These are phyloP conservation scores for Camillea tinctor DNA, from an alignment of 2,329 filamentous ascomycete genomes.

Conservation along the genomic window DNA sequence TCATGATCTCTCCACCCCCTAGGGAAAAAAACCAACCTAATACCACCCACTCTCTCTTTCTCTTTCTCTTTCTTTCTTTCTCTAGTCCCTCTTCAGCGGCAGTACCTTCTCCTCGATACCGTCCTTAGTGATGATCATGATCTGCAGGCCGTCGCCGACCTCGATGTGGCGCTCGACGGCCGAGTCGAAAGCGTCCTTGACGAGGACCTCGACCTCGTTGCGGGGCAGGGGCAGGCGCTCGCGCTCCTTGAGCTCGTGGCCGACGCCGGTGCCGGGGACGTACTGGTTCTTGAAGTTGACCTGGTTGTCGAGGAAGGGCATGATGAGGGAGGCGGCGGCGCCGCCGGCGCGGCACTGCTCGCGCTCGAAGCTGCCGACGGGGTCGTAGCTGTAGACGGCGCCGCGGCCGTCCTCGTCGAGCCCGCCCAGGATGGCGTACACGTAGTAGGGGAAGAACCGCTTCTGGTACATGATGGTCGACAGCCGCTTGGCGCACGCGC, in stretches of 20 bases:
- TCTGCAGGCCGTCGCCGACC: conserved; percentile 93
- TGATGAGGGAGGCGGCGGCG: conserved; percentile 90
- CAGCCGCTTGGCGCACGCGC: conserved; percentile 90
- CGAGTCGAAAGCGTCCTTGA: conserved; percentile 97
- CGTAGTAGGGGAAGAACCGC: conserved; percentile 99
- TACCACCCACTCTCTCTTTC: too few relatives aligned
- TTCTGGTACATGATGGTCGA: conserved; percentile 96
- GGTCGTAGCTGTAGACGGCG: conserved; percentile 95
- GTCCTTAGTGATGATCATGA: conserved; percentile 85
- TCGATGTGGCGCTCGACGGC: conserved; percentile 99
- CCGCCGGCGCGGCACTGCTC: conserved; percentile 95
- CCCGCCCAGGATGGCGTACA: conserved; percentile 88
- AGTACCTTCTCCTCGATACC: conserved; percentile 85
- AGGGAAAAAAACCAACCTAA: conserved; percentile 1
- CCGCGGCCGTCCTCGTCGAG: conserved; percentile 93
- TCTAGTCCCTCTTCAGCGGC: conserved; percentile 86
- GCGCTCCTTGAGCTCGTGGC: conserved; percentile 75
- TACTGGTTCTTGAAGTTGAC: conserved; percentile 99
- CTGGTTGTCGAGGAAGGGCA: conserved; percentile 99
- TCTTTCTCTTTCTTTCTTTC: neutral
- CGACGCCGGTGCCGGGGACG: conserved; percentile 78
- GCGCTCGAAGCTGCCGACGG: conserved; percentile 94
- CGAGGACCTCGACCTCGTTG: conserved; percentile 76
- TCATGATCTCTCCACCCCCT: neutral
- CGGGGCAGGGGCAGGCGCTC: conserved; percentile 68